Base-by-base conservation (phyloP, 345 rosid species). In the Trapa incisa region DNA sequence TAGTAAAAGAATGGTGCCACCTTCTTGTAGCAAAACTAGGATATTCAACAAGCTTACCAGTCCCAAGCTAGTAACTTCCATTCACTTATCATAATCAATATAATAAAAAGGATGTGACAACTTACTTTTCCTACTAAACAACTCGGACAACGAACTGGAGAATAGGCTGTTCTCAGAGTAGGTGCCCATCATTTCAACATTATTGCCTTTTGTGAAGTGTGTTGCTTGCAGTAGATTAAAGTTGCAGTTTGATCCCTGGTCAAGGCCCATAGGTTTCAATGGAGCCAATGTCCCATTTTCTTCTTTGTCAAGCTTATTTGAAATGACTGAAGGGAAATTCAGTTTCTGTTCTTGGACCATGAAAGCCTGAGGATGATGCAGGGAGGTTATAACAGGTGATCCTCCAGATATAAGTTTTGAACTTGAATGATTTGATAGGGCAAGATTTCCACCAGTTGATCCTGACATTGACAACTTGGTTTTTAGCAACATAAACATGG, bases 111-210 rank as follows among this genome's bases (percentile, higher is more conserved):
- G 16, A 50, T 60, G 66, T 64, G 29, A 73, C 65, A 50, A 69
- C 90, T 81, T 84, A 88, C 98, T 65, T 70, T 87, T 88, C 71
- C 80, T 73, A 71, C 72, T 87, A 75, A 88, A 85, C 71, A 87
- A 66, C 65, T 93, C 97, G 36, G 96, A 90, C 70, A 93, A 65
- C 11, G 97, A 90, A 82, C 96, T 87, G 39, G 98, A 93, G 78
- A 93, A 93, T 66, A 93, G 84, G 76, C 97, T 85, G 80, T 88
- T 88, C 78, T 88, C 96, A 73, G 81, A 77, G 80, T 82, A 82
- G 62, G 74, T 75, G 66, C 81, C 85, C 72, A 68, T 81, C 47
- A 72, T 64, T 61, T 72, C 65, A 69, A 61, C 81, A 66, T 67
- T 65, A 60, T 78, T 78, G 72, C 73, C 77, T 68, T 73, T 77